Conservation (phyloP, 2,329 filamentous ascomycete species). For the Verticillium nubilum region DNA sequence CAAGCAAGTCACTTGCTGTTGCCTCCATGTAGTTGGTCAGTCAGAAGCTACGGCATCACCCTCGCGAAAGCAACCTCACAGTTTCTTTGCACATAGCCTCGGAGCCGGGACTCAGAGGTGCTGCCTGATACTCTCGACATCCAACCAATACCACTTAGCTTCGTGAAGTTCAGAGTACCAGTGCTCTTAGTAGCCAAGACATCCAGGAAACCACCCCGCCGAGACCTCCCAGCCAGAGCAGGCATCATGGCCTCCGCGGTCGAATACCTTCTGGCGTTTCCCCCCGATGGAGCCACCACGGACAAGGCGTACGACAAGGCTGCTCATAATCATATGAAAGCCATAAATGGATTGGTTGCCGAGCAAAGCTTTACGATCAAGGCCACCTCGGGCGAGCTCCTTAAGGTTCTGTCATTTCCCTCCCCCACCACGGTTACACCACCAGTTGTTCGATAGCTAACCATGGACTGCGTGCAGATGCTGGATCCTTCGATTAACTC, state of each 20-base stretch:
- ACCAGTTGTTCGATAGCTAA: not conserved
- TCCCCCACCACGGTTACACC: not conserved
- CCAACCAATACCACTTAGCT: too few species aligned
- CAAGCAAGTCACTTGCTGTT: too few species aligned
- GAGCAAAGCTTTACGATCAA: conserved; percentile 24
- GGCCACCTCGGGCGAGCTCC: conserved; percentile 28
- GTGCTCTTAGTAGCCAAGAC: too few species aligned
- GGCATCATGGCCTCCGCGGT: conserved; percentile 11
- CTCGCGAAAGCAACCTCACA: too few species aligned
- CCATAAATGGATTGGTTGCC: conserved; percentile 30
- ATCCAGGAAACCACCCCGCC: not conserved
- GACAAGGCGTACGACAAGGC: conserved; percentile 34
- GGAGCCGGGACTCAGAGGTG: too few species aligned
- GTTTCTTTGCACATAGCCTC: too few species aligned
- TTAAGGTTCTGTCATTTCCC: conserved; percentile 29
- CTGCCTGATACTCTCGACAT: too few species aligned
- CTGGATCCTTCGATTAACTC: conserved; percentile 44
- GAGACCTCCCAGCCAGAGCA: not conserved
- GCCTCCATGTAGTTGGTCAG: too few species aligned
- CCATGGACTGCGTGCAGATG: conserved; percentile 23
- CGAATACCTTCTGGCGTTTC: conserved; percentile 34
- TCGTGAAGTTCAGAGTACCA: too few species aligned
- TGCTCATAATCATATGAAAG: conserved; percentile 29
- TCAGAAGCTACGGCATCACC: too few species aligned
- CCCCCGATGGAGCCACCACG: conserved; percentile 21